Conservation (phyloP, 1,284 basidiomycete genomes). For the Taiwanofungus camphoratus region DNA sequence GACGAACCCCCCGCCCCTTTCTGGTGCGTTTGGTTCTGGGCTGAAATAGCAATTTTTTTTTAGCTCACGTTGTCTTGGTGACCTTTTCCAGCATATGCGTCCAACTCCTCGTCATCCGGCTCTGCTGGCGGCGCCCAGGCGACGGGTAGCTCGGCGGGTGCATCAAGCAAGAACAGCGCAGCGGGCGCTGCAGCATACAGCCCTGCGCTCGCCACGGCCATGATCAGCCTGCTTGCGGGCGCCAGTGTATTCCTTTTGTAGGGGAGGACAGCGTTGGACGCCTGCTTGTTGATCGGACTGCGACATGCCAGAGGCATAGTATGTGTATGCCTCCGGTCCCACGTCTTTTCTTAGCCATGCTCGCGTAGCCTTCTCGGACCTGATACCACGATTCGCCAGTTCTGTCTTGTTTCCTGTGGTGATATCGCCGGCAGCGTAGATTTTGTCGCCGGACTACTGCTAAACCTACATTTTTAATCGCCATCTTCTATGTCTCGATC, state of each 20-base stretch:
- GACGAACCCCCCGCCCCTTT: constrained; percentile 43
- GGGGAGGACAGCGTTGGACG: neutral
- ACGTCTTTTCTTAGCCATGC: constrained; percentile 3
- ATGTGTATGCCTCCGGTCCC: neutral
- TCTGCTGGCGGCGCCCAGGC: constrained; percentile 31
- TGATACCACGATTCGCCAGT: constrained; percentile 2
- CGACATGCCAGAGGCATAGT: neutral
- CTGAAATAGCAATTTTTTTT: neutral
- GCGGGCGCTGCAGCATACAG: neutral
- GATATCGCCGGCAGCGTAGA: no score
- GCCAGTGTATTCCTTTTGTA: neutral
- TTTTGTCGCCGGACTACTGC: neutral
- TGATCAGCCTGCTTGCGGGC: neutral
- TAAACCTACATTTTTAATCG: neutral
- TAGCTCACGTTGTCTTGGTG: neutral
- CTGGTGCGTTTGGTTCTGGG: constrained; percentile 31
- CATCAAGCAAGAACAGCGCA: constrained; percentile 8
- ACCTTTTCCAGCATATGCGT: neutral
- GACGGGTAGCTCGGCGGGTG: constrained; percentile 14
- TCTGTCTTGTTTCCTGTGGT: neutral
- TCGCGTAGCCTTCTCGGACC: neutral
- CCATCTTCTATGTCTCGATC: neutral
- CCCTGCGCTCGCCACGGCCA: neutral
- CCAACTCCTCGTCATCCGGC: constrained; percentile 28
- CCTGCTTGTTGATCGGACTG: neutral